These are phyloP conservation scores for Trametes elegans DNA, from an alignment of 768 basidiomycete species.

Conservation along the genomic window DNA sequence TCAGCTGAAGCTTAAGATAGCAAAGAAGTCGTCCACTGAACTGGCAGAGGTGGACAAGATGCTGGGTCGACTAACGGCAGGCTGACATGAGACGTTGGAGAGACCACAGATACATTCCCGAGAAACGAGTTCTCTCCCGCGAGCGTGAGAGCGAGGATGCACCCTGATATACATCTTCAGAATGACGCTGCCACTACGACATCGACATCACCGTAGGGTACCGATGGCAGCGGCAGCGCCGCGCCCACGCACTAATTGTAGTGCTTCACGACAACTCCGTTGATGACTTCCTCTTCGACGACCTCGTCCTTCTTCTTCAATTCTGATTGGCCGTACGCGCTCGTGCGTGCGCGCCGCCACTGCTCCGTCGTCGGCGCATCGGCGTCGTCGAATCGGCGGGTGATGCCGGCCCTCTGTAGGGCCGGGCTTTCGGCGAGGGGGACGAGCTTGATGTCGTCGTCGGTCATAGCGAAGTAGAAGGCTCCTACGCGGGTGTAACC, in stretches of 20 bases:
- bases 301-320: conserved; percentile 31
- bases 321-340: conserved; percentile 29
- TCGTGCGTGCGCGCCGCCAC: conserved; percentile 32
- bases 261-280: conserved; percentile 34
- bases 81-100: not conserved
- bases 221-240: not conserved
- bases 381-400: conserved; percentile 26
- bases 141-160: not conserved
- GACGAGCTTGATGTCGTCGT: conserved; percentile 29
- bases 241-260: conserved; percentile 27
- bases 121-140: not conserved
- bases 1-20: not conserved
- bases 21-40: not conserved
- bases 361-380: conserved; percentile 30
- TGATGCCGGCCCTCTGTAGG: conserved; percentile 30
- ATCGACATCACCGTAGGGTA: not conserved
- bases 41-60: not conserved
- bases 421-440: conserved; percentile 34
- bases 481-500: conserved; percentile 34
- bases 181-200: not conserved
- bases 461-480: conserved; percentile 35
- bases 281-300: conserved; percentile 33
- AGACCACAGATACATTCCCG: not conserved
- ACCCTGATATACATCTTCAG: not conserved
- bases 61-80: not conserved